Percentiles rank a stretch among this genome's conserved stretches.
Evolutionary conservation across 495 filamentous ascomycete species (phyloP).

Genomic region (Penicillium lividum): DNA sequence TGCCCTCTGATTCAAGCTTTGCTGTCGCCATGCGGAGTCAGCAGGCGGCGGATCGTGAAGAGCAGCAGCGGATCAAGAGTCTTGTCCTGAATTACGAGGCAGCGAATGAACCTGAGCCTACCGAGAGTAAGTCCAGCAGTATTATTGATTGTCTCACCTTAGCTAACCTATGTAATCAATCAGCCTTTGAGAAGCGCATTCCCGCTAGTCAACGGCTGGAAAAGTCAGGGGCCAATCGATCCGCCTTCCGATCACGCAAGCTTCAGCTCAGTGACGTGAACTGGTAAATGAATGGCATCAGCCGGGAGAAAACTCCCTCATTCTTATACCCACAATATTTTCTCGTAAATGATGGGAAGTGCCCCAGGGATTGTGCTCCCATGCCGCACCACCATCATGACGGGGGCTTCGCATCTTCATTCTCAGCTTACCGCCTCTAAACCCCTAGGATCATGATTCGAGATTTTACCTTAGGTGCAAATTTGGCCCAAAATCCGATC

Average conservation of each 20-base stretch:
- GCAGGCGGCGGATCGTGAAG: slow-evolving; percentile 90
- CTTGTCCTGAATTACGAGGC: slow-evolving; percentile 96
- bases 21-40: slow-evolving; percentile 94
- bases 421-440: no score
- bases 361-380: not conserved
- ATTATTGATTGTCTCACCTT: not conserved
- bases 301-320: not conserved
- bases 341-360: not conserved
- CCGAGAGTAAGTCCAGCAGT: slow-evolving; percentile 58
- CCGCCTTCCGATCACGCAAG: slow-evolving; percentile 82
- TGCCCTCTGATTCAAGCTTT: slow-evolving; percentile 93
- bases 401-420: no score
- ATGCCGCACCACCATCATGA: not conserved
- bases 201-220: slow-evolving; percentile 53
- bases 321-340: not conserved
- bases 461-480: no score
- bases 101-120: slow-evolving; percentile 69
- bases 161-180: slow-evolving; percentile 1
- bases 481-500: no score
- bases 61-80: slow-evolving; percentile 97
- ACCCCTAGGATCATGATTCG: no score
- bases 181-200: slow-evolving; percentile 40
- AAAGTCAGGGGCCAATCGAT: slow-evolving; percentile 68
- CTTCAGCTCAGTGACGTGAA: slow-evolving; percentile 95
- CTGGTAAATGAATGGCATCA: slow-evolving; percentile 61